Evolutionary conservation across 495 filamentous ascomycete species (phyloP), one percentile per base, ranked within the genome.

Genomic region (Pyrenula aspistea): DNA sequence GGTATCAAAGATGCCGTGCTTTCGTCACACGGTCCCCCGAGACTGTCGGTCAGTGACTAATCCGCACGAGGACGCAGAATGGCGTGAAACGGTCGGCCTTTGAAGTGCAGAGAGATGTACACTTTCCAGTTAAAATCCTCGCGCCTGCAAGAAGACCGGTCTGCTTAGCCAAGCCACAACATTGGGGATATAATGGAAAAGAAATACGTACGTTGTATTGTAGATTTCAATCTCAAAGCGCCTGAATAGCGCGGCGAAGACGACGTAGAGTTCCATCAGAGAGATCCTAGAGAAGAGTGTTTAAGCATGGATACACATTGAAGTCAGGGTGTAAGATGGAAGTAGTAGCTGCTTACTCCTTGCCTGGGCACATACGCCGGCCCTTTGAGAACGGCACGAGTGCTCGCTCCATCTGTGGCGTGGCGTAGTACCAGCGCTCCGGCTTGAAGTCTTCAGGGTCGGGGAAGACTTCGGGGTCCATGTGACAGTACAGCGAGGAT

Each of bases 301-400:
- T n/a, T n/a, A n/a, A n/a, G n/a, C n/a, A n/a, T n/a, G n/a, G n/a
- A n/a, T n/a, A n/a, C n/a, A n/a, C n/a, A n/a, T n/a, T n/a, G n/a
- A n/a, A n/a, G n/a, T n/a, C n/a, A n/a, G n/a, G n/a, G n/a, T n/a
- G n/a, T n/a, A n/a, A n/a, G n/a, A n/a, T n/a, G n/a, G n/a, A n/a
- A n/a, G n/a, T n/a, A n/a, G n/a, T n/a, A n/a, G 15, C 31, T 15
- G 54, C 64, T 24, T 58, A 67, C 65, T 70, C 66, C 22, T 65
- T 63, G 1, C 67, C 67, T 8, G 66, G 10, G 50, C 66, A 70
- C 3, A 54, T 22, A 1, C 67, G 53, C 2, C 57, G 57, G 12
- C 67, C 65, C 21, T 63, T 64, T 1, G 61, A 25, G 24, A 70
- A 70, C 8, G 62, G 51, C 24, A 67, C 66, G 25, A 65, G 36